A percentile compares a stretch with the other conserved stretches of the same genome.
phyloP scores from a whole-genome alignment of 192 early-diverging fungal genomes.

The Rhizophlyctis rosea region DNA sequence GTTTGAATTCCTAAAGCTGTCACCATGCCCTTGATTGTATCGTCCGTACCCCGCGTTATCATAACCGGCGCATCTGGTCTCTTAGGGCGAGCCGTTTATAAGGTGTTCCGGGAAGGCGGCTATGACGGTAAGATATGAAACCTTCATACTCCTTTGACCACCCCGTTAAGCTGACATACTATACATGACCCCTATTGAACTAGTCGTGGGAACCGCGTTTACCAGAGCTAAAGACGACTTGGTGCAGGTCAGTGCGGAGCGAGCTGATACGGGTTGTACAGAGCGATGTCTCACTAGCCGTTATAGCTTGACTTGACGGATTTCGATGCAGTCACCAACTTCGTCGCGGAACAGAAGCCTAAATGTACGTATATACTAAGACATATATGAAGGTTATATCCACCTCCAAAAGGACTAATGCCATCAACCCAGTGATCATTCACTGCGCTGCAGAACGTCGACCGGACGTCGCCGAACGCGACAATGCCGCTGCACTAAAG shows the following conservation, averaged over 20 bases:
- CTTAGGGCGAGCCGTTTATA: constrained; percentile 70
- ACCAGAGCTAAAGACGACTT: constrained; percentile 54
- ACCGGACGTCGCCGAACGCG: constrained; percentile 73
- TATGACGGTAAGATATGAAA: constrained; percentile 51
- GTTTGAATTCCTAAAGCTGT: too few relatives aligned
- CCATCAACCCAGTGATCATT: constrained; percentile 54
- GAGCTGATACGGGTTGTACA: constrained; percentile 6
- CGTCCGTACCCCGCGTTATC: constrained; percentile 45
- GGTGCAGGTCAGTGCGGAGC: constrained; percentile 42
- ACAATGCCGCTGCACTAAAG: constrained; percentile 51
- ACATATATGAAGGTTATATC: neutral
- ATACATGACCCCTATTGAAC: neutral
- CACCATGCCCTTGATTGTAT: constrained; percentile 11
- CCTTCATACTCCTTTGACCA: neutral
- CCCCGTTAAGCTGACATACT: neutral
- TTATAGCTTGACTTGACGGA: constrained; percentile 67
- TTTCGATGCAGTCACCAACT: constrained; percentile 41
- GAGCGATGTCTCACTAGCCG: neutral
- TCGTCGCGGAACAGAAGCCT: constrained; percentile 57
- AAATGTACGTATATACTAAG: constrained; percentile 31
- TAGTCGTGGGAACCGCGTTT: constrained; percentile 73
- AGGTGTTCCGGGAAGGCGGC: constrained; percentile 50
- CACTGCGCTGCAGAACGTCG: constrained; percentile 86
- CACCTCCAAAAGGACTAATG: neutral
- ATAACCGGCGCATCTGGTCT: constrained; percentile 82